Percentiles rank a stretch among this genome's conserved stretches.
These are phyloP conservation scores for Metschnikowia reukaufii DNA, from an alignment of 805 yeast species.

Conservation along the genomic window DNA sequence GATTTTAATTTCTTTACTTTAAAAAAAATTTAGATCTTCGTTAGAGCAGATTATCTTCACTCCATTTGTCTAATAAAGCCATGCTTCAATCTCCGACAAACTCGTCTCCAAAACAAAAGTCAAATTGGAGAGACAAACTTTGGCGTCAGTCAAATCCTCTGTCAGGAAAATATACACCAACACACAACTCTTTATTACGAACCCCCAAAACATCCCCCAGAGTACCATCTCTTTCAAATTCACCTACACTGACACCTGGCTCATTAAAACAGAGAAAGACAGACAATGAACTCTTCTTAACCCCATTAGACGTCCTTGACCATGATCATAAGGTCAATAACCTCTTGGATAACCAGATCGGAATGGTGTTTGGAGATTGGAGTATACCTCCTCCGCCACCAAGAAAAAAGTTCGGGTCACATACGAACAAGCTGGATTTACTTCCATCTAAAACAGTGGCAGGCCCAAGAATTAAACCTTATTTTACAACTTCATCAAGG, in stretches of 20 bases:
- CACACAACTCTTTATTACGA: background rate
- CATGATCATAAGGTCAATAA: slow-evolving; percentile 13
- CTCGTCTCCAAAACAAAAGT: slow-evolving; percentile 7
- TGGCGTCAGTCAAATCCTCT: slow-evolving; percentile 11
- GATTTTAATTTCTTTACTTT: too few relatives aligned
- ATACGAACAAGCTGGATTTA: slow-evolving; percentile 3
- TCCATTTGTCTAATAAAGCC: background rate
- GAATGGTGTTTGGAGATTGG: slow-evolving; percentile 15
- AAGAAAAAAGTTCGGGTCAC: slow-evolving; percentile 3
- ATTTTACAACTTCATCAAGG: slow-evolving; percentile 7
- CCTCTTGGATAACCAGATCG: slow-evolving; percentile 16
- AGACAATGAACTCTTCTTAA: slow-evolving; percentile 13
- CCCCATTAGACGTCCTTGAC: slow-evolving; percentile 21
- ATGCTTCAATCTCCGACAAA: slow-evolving; percentile 12
- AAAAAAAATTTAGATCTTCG: too few relatives aligned
- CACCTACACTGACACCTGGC: slow-evolving; percentile 17
- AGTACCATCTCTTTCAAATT: slow-evolving; percentile 14
- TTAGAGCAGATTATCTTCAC: background rate
- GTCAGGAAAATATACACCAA: slow-evolving; percentile 1
- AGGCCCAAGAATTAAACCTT: slow-evolving; percentile 15
- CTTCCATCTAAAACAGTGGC: slow-evolving; percentile 1
- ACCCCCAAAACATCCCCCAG: slow-evolving; percentile 12
- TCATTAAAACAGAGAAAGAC: slow-evolving; percentile 4
- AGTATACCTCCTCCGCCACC: slow-evolving; percentile 23
- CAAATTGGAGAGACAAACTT: slow-evolving; percentile 13